A percentile compares a stretch with the other conserved stretches of the same genome.
phyloP scores from a whole-genome alignment of 306 rosid species.

The Vigna nakashimae region DNA sequence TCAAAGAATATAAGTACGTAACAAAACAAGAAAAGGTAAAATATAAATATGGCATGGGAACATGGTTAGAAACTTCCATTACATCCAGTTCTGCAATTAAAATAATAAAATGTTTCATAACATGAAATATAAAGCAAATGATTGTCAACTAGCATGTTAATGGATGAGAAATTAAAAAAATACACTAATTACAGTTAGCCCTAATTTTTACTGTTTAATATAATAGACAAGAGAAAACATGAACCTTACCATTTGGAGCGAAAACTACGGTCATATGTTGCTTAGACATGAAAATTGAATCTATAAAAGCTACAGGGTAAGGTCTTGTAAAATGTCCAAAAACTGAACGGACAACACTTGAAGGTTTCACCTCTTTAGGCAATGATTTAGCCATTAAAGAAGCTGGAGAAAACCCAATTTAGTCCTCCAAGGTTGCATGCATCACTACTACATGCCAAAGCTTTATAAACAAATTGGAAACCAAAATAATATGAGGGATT shows the following conservation, averaged over 20 bases:
- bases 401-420: not conserved
- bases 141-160: not conserved
- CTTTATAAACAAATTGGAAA: not conserved
- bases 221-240: not conserved
- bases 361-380: constrained; percentile 3
- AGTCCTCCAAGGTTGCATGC: not conserved
- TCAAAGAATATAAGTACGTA: constrained; percentile 34
- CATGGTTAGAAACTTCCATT: not conserved
- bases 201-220: not conserved
- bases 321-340: not conserved
- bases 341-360: not conserved
- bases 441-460: not conserved
- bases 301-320: not conserved
- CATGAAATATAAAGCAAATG: not conserved
- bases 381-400: not conserved
- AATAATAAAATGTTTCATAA: not conserved
- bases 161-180: not conserved
- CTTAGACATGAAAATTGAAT: not conserved
- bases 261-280: not conserved
- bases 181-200: not conserved
- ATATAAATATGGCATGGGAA: not conserved
- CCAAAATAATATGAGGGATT: not conserved
- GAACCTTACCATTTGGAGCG: not conserved
- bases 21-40: not conserved
- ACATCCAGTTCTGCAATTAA: constrained; percentile 1